A percentile compares a stretch with the other conserved stretches of the same genome.
phyloP scores from a whole-genome alignment of 2,329 filamentous ascomycete species.

The Juglanconis oblonga region DNA sequence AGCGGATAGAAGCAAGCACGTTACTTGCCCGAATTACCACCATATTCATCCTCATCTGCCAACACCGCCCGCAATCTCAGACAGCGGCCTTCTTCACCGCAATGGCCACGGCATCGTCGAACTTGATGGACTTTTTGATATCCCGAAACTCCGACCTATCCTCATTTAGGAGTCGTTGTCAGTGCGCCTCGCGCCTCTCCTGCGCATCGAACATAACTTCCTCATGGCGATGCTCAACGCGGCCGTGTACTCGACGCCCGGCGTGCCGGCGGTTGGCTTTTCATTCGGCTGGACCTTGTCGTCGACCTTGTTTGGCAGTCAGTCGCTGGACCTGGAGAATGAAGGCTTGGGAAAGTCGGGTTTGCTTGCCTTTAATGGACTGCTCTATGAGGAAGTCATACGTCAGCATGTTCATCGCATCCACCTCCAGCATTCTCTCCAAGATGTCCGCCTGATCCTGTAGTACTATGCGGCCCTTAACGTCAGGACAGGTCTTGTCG shows the following conservation, averaged over 20 bases:
- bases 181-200: slow-evolving; percentile 24
- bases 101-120: slow-evolving; percentile 23
- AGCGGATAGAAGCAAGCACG: background rate
- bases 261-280: slow-evolving; percentile 16
- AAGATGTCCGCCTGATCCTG: slow-evolving; percentile 24
- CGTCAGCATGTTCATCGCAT: slow-evolving; percentile 24
- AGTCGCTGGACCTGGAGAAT: background rate
- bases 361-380: slow-evolving; percentile 23
- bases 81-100: slow-evolving; percentile 4
- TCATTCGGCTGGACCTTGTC: slow-evolving; percentile 22
- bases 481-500: background rate
- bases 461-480: slow-evolving; percentile 5
- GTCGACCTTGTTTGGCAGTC: slow-evolving; percentile 20
- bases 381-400: slow-evolving; percentile 21
- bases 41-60: background rate
- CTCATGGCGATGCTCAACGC: slow-evolving; percentile 24
- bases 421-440: slow-evolving; percentile 18
- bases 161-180: slow-evolving; percentile 20
- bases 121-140: slow-evolving; percentile 23
- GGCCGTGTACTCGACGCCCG: slow-evolving; percentile 22
- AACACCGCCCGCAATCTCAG: background rate
- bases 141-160: slow-evolving; percentile 22
- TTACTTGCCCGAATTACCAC: too few relatives aligned
- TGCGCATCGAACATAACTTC: slow-evolving; percentile 23
- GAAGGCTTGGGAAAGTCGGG: background rate